Evolutionary conservation across 2,329 filamentous ascomycete species (phyloP).

Genomic region (Emericellopsis atlantica): DNA sequence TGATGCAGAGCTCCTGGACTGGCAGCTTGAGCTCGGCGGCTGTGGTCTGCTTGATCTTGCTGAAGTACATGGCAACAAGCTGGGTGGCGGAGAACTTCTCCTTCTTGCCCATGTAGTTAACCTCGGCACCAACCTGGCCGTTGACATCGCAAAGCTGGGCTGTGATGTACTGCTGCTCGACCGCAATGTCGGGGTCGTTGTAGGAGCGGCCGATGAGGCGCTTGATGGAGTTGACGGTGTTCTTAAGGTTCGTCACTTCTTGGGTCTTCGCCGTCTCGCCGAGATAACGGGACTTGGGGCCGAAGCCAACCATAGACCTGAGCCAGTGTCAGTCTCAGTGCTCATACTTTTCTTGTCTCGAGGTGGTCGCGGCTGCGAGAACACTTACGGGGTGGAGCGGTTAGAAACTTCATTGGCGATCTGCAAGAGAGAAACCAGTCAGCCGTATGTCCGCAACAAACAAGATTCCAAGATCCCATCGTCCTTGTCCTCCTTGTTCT

Average conservation of each 20-base stretch:
- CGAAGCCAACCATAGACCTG: slow-evolving; percentile 89
- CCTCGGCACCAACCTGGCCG: slow-evolving; percentile 90
- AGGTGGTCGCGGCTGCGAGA: slow-evolving; percentile 1
- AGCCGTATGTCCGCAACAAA: not conserved
- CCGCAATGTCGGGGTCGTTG: slow-evolving; percentile 81
- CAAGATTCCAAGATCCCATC: too few relatives aligned
- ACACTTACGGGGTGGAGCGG: slow-evolving; percentile 86
- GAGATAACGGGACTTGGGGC: slow-evolving; percentile 84
- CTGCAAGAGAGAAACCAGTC: slow-evolving; percentile 28
- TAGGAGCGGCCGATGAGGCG: slow-evolving; percentile 79
- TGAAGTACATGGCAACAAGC: slow-evolving; percentile 88
- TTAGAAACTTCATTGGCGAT: slow-evolving; percentile 99
- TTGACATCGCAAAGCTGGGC: slow-evolving; percentile 78
- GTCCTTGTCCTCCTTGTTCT: too few relatives aligned
- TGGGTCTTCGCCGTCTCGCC: slow-evolving; percentile 96
- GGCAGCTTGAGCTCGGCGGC: slow-evolving; percentile 79
- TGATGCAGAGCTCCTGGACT: slow-evolving; percentile 87
- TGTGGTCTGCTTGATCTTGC: slow-evolving; percentile 85
- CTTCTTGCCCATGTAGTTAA: slow-evolving; percentile 88
- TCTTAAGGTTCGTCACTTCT: slow-evolving; percentile 98
- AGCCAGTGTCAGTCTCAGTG: not conserved
- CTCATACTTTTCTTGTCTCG: not conserved
- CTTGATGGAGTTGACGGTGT: slow-evolving; percentile 89
- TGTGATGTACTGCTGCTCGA: slow-evolving; percentile 86
- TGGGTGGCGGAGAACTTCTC: slow-evolving; percentile 91